Evolutionary conservation across 1,284 basidiomycete species (phyloP).

Genomic region (Irpex rosettiformis): DNA sequence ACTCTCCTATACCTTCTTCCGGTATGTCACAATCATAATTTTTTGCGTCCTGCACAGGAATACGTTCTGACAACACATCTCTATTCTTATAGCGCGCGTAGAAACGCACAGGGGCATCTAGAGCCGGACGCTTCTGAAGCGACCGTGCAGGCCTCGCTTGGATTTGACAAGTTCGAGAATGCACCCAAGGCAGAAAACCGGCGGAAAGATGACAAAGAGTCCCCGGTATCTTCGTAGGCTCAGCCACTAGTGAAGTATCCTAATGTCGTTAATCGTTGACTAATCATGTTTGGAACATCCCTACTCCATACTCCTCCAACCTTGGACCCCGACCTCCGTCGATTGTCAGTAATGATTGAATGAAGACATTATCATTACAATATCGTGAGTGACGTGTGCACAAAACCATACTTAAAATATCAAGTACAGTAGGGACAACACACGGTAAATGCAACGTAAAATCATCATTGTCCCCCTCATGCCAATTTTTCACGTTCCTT

Average conservation of each 20-base stretch:
- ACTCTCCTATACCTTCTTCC: constrained; percentile 97
- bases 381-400: neutral
- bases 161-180: constrained; percentile 64
- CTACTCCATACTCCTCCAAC: neutral
- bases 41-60: too few species aligned
- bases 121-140: constrained; percentile 85
- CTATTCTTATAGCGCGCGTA: constrained; percentile 56
- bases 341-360: too few species aligned
- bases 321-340: too few species aligned
- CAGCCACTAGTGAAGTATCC: neutral
- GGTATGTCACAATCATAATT: constrained; percentile 42
- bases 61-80: constrained; percentile 8
- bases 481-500: constrained; percentile 30
- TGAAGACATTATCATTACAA: neutral
- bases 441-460: neutral
- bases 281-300: neutral
- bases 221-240: neutral
- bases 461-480: neutral
- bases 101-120: constrained; percentile 77
- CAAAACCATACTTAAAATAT: neutral
- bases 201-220: neutral
- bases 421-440: neutral
- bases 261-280: neutral
- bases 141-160: constrained; percentile 72
- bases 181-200: constrained; percentile 30